Evolutionary conservation across 805 yeast genomes (phyloP), one percentile per base, ranked within the genome.

Genomic region (Diddensiella caesifluorescens): DNA sequence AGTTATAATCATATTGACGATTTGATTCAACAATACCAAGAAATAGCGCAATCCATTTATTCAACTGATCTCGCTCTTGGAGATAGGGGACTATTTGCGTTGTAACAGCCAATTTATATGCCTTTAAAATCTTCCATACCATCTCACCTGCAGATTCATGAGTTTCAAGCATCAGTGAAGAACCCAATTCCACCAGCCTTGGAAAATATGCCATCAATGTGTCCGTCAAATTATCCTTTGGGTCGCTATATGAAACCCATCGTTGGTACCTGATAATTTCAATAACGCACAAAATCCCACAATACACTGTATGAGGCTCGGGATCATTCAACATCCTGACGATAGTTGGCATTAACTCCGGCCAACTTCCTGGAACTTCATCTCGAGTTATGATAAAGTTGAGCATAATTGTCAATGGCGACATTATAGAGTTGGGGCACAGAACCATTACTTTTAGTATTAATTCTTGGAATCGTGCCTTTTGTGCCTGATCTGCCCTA

Each of bases 31-130:
- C 76, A 3, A 84, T 72, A 9, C 71, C 68, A 30, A 85, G 79
- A 52, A 86, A 90, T 48, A 90, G 73, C 41, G 77, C 75, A 2
- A 85, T 80, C 94, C 96, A 88, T 19, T 73, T 65, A 32, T 71
- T 60, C 55, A 79, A 59, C 44, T 63, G 48, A 44, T 79, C 73
- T 43, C 67, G 55, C 34, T 67, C 62, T 68, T 87, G 80, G 56
- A 80, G 64, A 16, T 74, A 72, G 2, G 63, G 68, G 2, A 95
- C 90, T 40, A 89, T 62, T 54, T 83, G 88, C 46, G 60, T 53
- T 13, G 54, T 47, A 2, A 90, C 80, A 29, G 79, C 78, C 56
- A 79, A 81, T 59, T 88, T 88, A 68, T 77, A 84, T 42, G 75
- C 69, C 56, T 90, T 90, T 41, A 88, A 64, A 21, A 85, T 71